Percentiles rank a stretch among this genome's conserved stretches.
phyloP scores from a whole-genome alignment of 2,329 filamentous ascomycete species.

The Penicillium italicum region DNA sequence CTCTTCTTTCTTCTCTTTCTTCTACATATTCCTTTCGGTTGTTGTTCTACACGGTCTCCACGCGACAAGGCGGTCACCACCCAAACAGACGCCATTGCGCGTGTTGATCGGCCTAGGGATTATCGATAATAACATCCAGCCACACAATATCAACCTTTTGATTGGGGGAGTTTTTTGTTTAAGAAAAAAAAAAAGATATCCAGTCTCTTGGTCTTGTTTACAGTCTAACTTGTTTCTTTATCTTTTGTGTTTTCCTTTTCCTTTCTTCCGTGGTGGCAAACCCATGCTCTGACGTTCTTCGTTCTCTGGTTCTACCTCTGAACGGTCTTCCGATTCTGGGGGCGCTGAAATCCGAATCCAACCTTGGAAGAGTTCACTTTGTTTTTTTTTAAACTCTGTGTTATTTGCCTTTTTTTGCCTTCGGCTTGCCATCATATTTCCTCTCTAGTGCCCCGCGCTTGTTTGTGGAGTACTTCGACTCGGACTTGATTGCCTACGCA shows the following conservation, averaged over 20 bases:
- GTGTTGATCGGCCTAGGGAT: slow-evolving; percentile 26
- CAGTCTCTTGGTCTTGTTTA: slow-evolving; percentile 6
- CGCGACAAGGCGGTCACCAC: slow-evolving; percentile 29
- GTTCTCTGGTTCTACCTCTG: slow-evolving; percentile 33
- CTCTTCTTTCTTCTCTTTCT: not conserved
- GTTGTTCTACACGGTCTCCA: slow-evolving; percentile 22
- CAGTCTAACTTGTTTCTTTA: not conserved
- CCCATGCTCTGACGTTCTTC: slow-evolving; percentile 18
- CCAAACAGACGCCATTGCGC: slow-evolving; percentile 29
- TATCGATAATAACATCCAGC: slow-evolving; percentile 30
- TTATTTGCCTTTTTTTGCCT: slow-evolving; percentile 13
- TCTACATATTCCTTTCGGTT: not conserved
- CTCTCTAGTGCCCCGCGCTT: slow-evolving; percentile 9
- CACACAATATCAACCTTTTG: slow-evolving; percentile 15
- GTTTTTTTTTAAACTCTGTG: slow-evolving; percentile 10
- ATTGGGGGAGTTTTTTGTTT: not conserved
- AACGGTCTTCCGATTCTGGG: slow-evolving; percentile 23
- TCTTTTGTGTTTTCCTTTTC: slow-evolving; percentile 3
- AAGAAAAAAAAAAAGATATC: not conserved
- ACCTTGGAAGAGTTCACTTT: slow-evolving; percentile 10
- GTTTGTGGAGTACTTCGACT: slow-evolving; percentile 10
- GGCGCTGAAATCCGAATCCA: slow-evolving; percentile 25
- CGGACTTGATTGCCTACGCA: slow-evolving; percentile 9
- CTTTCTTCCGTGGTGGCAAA: slow-evolving; percentile 32
- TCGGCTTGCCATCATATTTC: slow-evolving; percentile 10